Evolutionary conservation across 345 rosid genomes (phyloP).

Genomic region (Combretum micranthum): DNA sequence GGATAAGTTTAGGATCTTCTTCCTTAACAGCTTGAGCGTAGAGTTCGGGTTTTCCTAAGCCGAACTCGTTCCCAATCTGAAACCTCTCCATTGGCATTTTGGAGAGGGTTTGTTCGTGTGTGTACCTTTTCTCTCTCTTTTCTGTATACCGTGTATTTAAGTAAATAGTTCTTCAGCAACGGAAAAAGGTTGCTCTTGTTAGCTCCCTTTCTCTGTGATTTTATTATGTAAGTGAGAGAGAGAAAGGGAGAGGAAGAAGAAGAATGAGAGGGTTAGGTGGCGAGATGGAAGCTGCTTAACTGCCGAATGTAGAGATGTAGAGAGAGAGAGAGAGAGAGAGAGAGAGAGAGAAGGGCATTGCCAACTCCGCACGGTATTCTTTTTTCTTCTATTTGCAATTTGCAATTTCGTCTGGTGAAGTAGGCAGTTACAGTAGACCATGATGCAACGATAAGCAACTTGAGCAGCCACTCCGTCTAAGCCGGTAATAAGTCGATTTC

Average conservation of each 20-base stretch:
- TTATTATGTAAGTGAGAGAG: conserved; percentile 2
- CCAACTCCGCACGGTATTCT: conserved; percentile 77
- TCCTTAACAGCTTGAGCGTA: conserved; percentile 46
- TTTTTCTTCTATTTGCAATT: neutral
- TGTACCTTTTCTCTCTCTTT: neutral
- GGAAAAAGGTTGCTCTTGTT: no score
- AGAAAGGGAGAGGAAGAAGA: neutral
- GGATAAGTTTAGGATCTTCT: conserved; percentile 78
- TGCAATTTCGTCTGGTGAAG: no score
- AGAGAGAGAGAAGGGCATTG: conserved; percentile 38
- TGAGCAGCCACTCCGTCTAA: no score
- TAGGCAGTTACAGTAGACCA: no score
- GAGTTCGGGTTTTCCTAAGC: conserved; percentile 48
- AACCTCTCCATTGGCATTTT: conserved; percentile 74
- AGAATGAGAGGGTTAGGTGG: conserved; percentile 25
- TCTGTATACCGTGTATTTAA: no score
- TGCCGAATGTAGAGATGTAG: conserved; percentile 22
- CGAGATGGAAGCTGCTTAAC: conserved; percentile 73
- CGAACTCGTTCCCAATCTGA: conserved; percentile 60
- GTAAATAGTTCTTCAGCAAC: no score
- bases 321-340: conserved; percentile 13
- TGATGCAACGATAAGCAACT: no score
- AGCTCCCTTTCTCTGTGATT: neutral
- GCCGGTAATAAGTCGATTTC: no score
- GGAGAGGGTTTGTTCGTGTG: neutral